Percentiles rank a stretch among this genome's conserved stretches.
These are phyloP conservation scores for Kingdonia uniflora DNA, from an alignment of 164 flowering plant genomes.

Conservation along the genomic window DNA sequence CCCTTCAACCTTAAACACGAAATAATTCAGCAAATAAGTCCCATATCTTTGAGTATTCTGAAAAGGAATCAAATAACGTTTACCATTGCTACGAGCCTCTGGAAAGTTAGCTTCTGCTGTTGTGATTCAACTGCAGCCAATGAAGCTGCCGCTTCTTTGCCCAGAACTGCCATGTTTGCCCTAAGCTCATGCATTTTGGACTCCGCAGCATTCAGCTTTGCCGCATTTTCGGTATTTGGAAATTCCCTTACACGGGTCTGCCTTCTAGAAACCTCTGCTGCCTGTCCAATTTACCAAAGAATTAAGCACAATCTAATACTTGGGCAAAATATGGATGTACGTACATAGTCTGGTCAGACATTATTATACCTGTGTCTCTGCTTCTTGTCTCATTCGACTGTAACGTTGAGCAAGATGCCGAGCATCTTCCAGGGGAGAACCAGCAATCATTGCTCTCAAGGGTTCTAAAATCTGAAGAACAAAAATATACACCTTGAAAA, in stretches of 20 bases:
- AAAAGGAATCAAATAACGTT: neutral
- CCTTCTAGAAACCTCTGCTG: slow-evolving; percentile 72
- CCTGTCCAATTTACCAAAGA: slow-evolving; percentile 37
- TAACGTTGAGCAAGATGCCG: slow-evolving; percentile 99
- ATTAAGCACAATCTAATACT: too few relatives aligned
- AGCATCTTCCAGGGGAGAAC: slow-evolving; percentile 97
- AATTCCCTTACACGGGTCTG: slow-evolving; percentile 65
- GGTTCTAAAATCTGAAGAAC: slow-evolving; percentile 75
- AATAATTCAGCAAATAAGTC: neutral
- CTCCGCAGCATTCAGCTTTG: slow-evolving; percentile 79
- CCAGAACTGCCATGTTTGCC: slow-evolving; percentile 91
- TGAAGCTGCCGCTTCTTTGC: slow-evolving; percentile 96
- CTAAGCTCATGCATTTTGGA: slow-evolving; percentile 79
- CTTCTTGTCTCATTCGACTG: slow-evolving; percentile 98
- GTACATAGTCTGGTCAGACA: too few relatives aligned
- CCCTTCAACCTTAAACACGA: slow-evolving; percentile 67
- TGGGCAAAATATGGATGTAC: too few relatives aligned
- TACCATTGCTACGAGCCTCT: slow-evolving; percentile 95
- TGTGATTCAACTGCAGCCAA: slow-evolving; percentile 92
- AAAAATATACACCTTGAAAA: neutral
- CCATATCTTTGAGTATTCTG: neutral
- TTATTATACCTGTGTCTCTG: slow-evolving; percentile 68
- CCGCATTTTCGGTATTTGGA: slow-evolving; percentile 60
- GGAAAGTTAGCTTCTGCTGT: slow-evolving; percentile 87
- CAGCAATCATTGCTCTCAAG: slow-evolving; percentile 68